Evolutionary conservation across 345 rosid genomes (phyloP).

Genomic region (Mangifera indica): DNA sequence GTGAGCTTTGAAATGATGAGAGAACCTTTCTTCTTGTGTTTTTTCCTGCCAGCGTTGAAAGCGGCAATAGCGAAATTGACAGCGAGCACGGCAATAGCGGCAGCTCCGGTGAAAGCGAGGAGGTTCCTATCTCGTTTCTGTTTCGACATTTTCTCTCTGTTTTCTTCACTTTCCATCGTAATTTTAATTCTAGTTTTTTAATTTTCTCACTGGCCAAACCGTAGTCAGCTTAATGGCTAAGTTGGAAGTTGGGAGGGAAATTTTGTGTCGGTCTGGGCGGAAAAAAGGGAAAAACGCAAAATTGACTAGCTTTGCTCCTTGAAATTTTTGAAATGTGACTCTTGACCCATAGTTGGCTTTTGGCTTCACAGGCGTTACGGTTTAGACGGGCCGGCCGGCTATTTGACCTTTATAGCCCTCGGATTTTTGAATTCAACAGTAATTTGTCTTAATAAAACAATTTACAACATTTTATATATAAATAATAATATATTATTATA

Average conservation of each 20-base stretch:
- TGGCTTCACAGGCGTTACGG: neutral
- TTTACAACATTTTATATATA: too few species aligned
- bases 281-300: neutral
- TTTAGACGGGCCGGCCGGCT: slow-evolving; percentile 9
- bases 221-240: neutral
- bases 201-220: slow-evolving; percentile 24
- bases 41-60: slow-evolving; percentile 49
- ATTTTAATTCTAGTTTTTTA: neutral
- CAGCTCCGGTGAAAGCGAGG: slow-evolving; percentile 70
- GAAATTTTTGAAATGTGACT: neutral
- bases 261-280: neutral
- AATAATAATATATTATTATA: too few species aligned
- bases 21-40: slow-evolving; percentile 57
- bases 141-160: slow-evolving; percentile 31
- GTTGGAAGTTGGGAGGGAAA: slow-evolving; percentile 39
- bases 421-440: neutral
- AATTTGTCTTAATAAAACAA: too few species aligned
- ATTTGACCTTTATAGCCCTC: neutral
- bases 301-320: neutral
- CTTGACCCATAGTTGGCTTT: neutral
- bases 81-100: slow-evolving; percentile 66
- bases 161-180: slow-evolving; percentile 42
- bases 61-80: slow-evolving; percentile 63
- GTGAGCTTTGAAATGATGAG: neutral
- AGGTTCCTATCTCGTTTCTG: slow-evolving; percentile 44